Evolutionary conservation across 371 early-diverging fungal species (phyloP), one percentile per base, ranked within the genome.

Genomic region (Mortierella sp.): DNA sequence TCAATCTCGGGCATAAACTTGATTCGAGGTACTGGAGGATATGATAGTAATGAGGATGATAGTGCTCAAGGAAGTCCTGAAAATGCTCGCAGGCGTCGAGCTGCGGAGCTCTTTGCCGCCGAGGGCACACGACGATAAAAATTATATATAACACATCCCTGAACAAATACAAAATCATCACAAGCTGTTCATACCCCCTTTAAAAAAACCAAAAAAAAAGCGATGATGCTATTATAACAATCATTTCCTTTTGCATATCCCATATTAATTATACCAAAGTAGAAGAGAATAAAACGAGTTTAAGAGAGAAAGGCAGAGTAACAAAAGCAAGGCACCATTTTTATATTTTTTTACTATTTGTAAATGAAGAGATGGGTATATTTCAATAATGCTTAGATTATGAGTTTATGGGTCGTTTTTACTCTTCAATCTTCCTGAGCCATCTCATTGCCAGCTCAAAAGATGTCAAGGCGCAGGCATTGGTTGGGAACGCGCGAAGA

Each of bases 401-500:
- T 42, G 43, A 42, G 17, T 10, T 10, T 10, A 42, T 8, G 17
- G 17, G 17, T 56, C n/a, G 23, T 64, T 42, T 40, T 72, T 64
- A 78, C 35, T 79, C 70, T 23, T 79, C 80, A 17, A 68, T 56
- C 40, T 26, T 56, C 17, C 80, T 40, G 32, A 83, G 69, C 70
- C 75, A 82, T 22, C 83, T 77, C 90, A 91, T 90, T 17, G 89
- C 86, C 7, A 89, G 83, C 66, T 94, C 93, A 85, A 91, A 96
- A 37, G 93, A 92, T 51, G 95, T 90, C 28, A 97, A 93, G 34
- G 93, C 94, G 57, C 91, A 89, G 54, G 93, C 96, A 72, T 97
- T 97, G 0, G 96, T 96, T 5, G 97, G 97, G 84, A 97, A 97
- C 2, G 95, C 91, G 22, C 97, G 88, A 37, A 96, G 85, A 70